Evolutionary conservation across 805 yeast genomes (phyloP), one percentile per base, ranked within the genome.

Genomic region (Wickerhamiella occidentalis): DNA sequence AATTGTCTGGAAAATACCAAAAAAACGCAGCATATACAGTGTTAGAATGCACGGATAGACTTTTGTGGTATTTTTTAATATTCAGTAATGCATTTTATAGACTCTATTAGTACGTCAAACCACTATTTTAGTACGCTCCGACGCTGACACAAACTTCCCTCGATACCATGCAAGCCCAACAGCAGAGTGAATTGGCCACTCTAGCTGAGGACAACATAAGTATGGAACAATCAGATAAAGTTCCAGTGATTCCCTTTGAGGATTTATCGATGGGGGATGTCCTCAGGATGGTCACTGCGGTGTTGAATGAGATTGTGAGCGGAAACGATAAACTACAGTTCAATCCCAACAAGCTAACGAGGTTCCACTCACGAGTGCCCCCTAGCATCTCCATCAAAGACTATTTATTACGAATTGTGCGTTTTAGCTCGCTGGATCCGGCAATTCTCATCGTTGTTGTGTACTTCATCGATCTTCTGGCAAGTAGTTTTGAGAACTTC

Each of bases 331-430:
- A 58, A 25, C 57, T 59, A 21, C 69, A 72, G 37, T 66, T 62
- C 51, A 64, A 55, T 48, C 59, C 64, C 7, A 62, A 62, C 17
- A 60, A 63, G 25, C 71, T 92, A 47, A 90, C 98, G 1, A 70
- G 97, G 55, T 90, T 90, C 64, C 98, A 90, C 64, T 87, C 96
- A 3, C 73, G 96, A 54, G 80, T 90, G 0, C 95, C 96, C 3
- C 97, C 98, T 0, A 76, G 75, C 15, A 90, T 90, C 40, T 81
- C 95, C 5, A 77, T 87, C 13, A 76, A 75, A 55, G 84, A 83
- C 49, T 90, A 90, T 59, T 65, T 88, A 40, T 66, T 79, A 42
- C 73, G 97, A 57, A 69, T 90, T 44, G 75, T 90, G 6, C 82
- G 84, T 57, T 90, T 84, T 64, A 87, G 95, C 51, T 79, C 85